These are phyloP conservation scores for Penicillium verrucosum DNA, from an alignment of 2,329 filamentous ascomycete species.

Conservation along the genomic window DNA sequence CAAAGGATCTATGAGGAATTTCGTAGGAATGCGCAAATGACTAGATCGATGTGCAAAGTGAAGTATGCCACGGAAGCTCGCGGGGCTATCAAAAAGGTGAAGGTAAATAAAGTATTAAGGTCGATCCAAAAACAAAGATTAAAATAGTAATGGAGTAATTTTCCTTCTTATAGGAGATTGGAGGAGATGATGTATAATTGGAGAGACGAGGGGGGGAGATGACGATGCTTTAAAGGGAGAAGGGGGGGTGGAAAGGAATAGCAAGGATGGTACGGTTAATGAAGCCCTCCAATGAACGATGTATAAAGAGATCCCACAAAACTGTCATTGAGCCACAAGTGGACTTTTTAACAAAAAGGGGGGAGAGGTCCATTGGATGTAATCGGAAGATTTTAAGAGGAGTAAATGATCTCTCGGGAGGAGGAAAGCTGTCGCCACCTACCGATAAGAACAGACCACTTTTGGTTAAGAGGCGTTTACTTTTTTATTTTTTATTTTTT, in stretches of 20 bases:
- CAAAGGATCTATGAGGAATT: background rate
- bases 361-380: background rate
- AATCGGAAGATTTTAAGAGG: slow-evolving; percentile 14
- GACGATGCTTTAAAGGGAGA: slow-evolving; percentile 16
- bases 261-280: slow-evolving; percentile 21
- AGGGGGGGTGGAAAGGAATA: slow-evolving; percentile 18
- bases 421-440: slow-evolving; percentile 15
- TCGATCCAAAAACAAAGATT: background rate
- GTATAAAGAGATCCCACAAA: slow-evolving; percentile 11
- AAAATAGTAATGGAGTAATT: background rate
- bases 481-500: slow-evolving; percentile 1
- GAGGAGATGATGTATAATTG: slow-evolving; percentile 10
- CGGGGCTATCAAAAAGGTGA: slow-evolving; percentile 10
- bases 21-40: background rate
- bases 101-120: slow-evolving; percentile 5
- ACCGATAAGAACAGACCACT: slow-evolving; percentile 16
- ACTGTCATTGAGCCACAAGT: slow-evolving; percentile 21
- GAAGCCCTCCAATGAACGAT: slow-evolving; percentile 22
- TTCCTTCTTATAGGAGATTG: slow-evolving; percentile 10
- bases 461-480: background rate
- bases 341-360: slow-evolving; percentile 4
- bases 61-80: slow-evolving; percentile 12
- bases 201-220: slow-evolving; percentile 22
- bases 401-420: background rate
- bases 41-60: background rate